phyloP scores from a whole-genome alignment of 2,329 filamentous ascomycete species.

The Capronia coronata region DNA sequence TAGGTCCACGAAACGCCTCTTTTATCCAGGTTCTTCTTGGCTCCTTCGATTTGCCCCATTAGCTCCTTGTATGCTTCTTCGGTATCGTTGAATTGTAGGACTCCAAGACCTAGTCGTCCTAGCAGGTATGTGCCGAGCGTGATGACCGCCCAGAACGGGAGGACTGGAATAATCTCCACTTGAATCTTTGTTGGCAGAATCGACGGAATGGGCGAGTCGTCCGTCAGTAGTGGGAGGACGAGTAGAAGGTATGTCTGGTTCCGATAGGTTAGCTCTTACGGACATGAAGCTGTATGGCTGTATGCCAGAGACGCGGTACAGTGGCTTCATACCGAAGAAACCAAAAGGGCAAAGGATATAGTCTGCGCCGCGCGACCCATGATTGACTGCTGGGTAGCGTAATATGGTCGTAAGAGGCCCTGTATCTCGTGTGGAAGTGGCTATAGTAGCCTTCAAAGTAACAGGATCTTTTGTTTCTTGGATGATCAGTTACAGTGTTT shows the following conservation, averaged over 20 bases:
- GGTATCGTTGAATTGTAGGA: conserved; percentile 94
- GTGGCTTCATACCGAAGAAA: conserved; percentile 17
- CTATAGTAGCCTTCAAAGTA: no score
- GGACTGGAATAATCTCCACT: conserved; percentile 72
- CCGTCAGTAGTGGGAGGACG: conserved; percentile 26
- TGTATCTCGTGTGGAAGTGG: no score
- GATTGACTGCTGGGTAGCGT: no score
- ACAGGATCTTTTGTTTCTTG: no score
- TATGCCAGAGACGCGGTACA: no score
- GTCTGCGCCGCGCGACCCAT: conserved; percentile 97
- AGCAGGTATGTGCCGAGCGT: conserved; percentile 88
- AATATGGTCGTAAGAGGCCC: no score
- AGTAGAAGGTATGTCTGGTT: conserved; percentile 27
- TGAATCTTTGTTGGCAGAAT: conserved; percentile 28
- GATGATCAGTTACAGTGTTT: no score
- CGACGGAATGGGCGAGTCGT: conserved; percentile 27
- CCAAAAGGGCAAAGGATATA: conserved; percentile 57
- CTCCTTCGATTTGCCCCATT: conserved; percentile 65
- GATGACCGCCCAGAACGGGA: conserved; percentile 89
- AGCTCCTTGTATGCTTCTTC: conserved; percentile 85
- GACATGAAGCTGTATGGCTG: no score
- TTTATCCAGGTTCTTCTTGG: conserved; percentile 39
- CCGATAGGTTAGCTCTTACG: conserved; percentile 1
- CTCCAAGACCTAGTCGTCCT: conserved; percentile 82
- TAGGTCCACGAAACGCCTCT: conserved; percentile 41